Percentiles rank a stretch among this genome's conserved stretches.
Conservation (phyloP, 495 filamentous ascomycete genomes). For the Gamarada debralockiae region DNA sequence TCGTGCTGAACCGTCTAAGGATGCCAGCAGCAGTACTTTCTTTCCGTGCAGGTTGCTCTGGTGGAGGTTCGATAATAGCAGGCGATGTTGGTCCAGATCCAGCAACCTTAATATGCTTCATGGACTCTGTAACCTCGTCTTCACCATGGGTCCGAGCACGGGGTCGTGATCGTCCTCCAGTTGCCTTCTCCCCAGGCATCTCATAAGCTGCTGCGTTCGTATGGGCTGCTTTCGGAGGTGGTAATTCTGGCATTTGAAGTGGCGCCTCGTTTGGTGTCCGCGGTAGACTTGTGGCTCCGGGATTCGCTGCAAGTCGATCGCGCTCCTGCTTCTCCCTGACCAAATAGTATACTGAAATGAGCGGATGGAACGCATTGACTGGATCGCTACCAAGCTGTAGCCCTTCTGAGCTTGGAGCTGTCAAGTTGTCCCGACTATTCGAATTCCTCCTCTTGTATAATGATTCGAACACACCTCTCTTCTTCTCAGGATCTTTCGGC, state of each 20-base stretch:
- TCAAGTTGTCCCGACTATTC: slow-evolving; percentile 83
- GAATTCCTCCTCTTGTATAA: slow-evolving; percentile 93
- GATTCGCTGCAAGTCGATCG: slow-evolving; percentile 63
- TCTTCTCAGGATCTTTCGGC: slow-evolving; percentile 71
- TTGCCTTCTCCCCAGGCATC: slow-evolving; percentile 75
- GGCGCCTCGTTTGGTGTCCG: slow-evolving; percentile 55
- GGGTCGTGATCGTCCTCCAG: slow-evolving; percentile 73
- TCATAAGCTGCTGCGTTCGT: slow-evolving; percentile 82
- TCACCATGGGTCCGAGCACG: slow-evolving; percentile 93
- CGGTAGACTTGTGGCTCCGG: slow-evolving; percentile 54
- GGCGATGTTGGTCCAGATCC: slow-evolving; percentile 42
- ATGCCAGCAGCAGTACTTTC: slow-evolving; percentile 86
- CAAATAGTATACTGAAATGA: slow-evolving; percentile 93
- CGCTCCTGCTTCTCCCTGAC: slow-evolving; percentile 91
- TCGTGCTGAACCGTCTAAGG: slow-evolving; percentile 85
- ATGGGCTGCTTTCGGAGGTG: slow-evolving; percentile 81
- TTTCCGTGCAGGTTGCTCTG: slow-evolving; percentile 67
- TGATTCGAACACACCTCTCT: slow-evolving; percentile 84
- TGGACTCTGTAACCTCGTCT: slow-evolving; percentile 76
- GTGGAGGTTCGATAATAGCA: slow-evolving; percentile 51
- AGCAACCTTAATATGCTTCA: slow-evolving; percentile 68
- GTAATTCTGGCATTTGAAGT: slow-evolving; percentile 61
- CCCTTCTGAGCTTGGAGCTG: slow-evolving; percentile 78
- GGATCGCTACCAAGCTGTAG: slow-evolving; percentile 83
- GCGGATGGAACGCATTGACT: slow-evolving; percentile 86